Conservation (phyloP, 768 basidiomycete genomes). For the Termitomyces sp. region DNA sequence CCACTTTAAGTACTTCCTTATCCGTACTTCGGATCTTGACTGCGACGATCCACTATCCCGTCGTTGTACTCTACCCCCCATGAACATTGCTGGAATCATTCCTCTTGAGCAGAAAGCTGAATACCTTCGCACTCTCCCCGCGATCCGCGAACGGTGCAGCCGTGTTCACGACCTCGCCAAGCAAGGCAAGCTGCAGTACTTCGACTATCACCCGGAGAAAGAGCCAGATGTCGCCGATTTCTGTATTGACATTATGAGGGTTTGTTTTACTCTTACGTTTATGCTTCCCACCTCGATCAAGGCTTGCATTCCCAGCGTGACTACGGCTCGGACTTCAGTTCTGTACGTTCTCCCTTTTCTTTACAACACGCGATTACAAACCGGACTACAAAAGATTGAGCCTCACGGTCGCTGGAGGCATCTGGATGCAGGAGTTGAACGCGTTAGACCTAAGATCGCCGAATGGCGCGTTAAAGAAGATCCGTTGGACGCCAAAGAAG, state of each 20-base stretch:
- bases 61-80: constrained; percentile 6
- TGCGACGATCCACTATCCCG: neutral
- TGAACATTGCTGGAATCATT: constrained; percentile 25
- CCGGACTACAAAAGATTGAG: constrained; percentile 51
- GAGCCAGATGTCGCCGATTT: constrained; percentile 65
- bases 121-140: constrained; percentile 81
- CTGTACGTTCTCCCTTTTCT: constrained; percentile 34
- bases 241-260: constrained; percentile 76
- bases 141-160: constrained; percentile 84
- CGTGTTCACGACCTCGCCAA: constrained; percentile 76
- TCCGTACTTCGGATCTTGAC: constrained; percentile 4
- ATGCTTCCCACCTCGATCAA: neutral
- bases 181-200: constrained; percentile 74
- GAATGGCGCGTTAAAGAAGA: constrained; percentile 44
- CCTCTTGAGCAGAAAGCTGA: constrained; percentile 37
- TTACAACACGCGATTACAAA: neutral
- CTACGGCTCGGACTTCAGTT: constrained; percentile 63
- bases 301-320: constrained; percentile 50
- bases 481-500: constrained; percentile 48
- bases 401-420: constrained; percentile 91
- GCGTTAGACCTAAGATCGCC: constrained; percentile 55
- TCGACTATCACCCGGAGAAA: constrained; percentile 77
- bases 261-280: constrained; percentile 22
- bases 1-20: neutral
- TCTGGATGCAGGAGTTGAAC: constrained; percentile 63